These are phyloP conservation scores for Leucocoprinus leucothites DNA, from an alignment of 768 basidiomycete species.

Conservation along the genomic window DNA sequence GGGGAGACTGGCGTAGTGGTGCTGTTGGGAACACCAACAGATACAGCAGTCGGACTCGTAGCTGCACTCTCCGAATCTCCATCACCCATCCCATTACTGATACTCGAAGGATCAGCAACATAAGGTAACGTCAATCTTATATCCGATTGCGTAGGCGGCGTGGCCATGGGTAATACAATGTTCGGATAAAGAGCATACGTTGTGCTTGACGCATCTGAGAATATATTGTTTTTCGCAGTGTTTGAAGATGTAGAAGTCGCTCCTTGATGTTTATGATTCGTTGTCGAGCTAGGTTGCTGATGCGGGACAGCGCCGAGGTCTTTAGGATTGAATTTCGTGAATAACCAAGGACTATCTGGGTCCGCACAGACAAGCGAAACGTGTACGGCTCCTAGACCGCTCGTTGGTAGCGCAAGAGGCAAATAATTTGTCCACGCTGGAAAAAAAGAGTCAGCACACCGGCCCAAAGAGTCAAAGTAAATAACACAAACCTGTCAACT, in stretches of 20 bases:
- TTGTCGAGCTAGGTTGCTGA: no score
- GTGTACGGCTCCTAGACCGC: constrained; percentile 50
- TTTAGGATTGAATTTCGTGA: constrained; percentile 35
- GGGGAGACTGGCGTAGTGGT: constrained; percentile 12
- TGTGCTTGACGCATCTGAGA: constrained; percentile 18
- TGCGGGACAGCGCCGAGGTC: constrained; percentile 15
- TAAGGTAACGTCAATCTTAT: constrained; percentile 1
- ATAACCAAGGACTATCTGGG: constrained; percentile 54
- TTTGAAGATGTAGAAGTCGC: constrained; percentile 22
- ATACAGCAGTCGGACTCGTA: constrained; percentile 45
- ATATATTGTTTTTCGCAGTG: constrained; percentile 19
- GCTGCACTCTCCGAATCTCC: not conserved
- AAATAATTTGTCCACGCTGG: constrained; percentile 67
- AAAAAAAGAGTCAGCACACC: constrained; percentile 10
- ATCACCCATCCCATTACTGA: not conserved
- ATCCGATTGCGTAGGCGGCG: constrained; percentile 6
- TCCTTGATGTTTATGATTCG: no score
- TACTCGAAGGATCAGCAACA: constrained; percentile 5
- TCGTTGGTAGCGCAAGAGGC: constrained; percentile 31
- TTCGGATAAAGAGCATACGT: constrained; percentile 11
- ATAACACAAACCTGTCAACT: constrained; percentile 59
- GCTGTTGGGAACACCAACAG: constrained; percentile 20
- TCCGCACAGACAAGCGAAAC: constrained; percentile 62
- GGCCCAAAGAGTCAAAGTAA: constrained; percentile 2
- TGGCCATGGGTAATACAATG: constrained; percentile 5